Evolutionary conservation across 2,329 filamentous ascomycete species (phyloP), one percentile per base, ranked within the genome.

Genomic region (Ascochyta clinopodiicola): DNA sequence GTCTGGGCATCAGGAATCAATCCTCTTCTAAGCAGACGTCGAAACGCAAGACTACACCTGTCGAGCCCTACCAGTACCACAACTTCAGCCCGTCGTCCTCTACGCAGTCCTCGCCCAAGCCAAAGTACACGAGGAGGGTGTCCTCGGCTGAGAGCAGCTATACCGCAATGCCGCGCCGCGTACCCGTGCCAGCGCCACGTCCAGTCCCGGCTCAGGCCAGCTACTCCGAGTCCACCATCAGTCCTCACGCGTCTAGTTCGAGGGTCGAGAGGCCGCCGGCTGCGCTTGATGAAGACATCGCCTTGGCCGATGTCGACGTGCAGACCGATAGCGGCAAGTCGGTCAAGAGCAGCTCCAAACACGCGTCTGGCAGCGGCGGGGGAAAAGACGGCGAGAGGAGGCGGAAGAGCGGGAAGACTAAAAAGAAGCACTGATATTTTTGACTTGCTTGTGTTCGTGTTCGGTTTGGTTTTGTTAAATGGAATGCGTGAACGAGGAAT

Each of bases 11-110:
- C 19, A 42, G 17, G 15, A 43, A 40, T 25, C 67, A 60, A 17
- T 66, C 66, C n/a, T 62, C 64, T 2, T 64, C 69, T 6, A 52
- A 61, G 9, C 63, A 67, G n/a, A 56, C 67, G 9, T 57, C 64
- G 4, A 66, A 65, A 17, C 58, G 70, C 10, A 62, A 72, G 1
- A 67, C 67, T 5, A 69, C 72, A 31, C 71, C 73, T 0, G 60
- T 74, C 0, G 71, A 74, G 44, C 67, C 68, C 1, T 74, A 71
- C 44, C 67, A 73, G 42, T 74, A 75, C 35, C 68, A 75, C 38
- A 52, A 52, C 32, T 69, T 73, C 24, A 70, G 64, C 27, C 67
- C 69, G 25, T 59, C 66, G 17, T 61, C 66, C 12, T 59, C 66
- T 2, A 57, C 62, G 8, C 62, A 64, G n/a, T 57, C 67, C 34